These are phyloP conservation scores for Malassezia yamatoensis DNA, from an alignment of 1,284 basidiomycete genomes.

Conservation along the genomic window DNA sequence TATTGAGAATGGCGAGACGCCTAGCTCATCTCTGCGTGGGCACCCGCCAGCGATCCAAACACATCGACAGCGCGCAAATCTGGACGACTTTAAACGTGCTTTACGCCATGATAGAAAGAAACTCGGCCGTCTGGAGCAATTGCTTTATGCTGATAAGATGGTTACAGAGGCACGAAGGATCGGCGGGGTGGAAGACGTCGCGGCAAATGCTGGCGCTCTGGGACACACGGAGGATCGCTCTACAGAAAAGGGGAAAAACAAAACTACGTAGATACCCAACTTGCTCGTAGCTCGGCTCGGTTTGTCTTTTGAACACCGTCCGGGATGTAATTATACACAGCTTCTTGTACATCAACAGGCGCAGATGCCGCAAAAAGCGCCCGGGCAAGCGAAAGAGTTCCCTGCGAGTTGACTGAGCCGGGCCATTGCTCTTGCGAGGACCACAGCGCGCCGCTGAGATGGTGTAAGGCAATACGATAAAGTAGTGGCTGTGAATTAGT, in stretches of 20 bases:
- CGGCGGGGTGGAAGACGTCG: constrained; percentile 36
- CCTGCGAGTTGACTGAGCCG: neutral
- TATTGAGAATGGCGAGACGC: constrained; percentile 2
- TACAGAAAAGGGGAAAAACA: neutral
- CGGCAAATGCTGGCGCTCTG: constrained; percentile 30
- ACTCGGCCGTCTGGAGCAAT: constrained; percentile 40
- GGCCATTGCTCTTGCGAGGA: neutral
- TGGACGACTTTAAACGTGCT: constrained; percentile 44
- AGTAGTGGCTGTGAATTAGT: constrained; percentile 54
- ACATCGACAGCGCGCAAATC: constrained; percentile 35
- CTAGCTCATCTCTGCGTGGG: constrained; percentile 5
- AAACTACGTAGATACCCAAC: constrained; percentile 4
- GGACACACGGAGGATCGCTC: constrained; percentile 5
- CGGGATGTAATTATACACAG: neutral
- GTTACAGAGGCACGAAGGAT: constrained; percentile 40
- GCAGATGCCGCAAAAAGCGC: neutral
- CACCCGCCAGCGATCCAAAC: constrained; percentile 17
- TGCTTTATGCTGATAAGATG: constrained; percentile 43
- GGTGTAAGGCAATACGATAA: constrained; percentile 64
- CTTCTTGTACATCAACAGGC: neutral
- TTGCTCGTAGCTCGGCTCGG: neutral
- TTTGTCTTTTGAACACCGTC: neutral
- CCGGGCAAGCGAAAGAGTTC: neutral
- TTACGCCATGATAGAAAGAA: constrained; percentile 43
- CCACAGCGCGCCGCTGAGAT: constrained; percentile 52